phyloP scores from a whole-genome alignment of 306 rosid species.

The Fragaria nilgerrensis region DNA sequence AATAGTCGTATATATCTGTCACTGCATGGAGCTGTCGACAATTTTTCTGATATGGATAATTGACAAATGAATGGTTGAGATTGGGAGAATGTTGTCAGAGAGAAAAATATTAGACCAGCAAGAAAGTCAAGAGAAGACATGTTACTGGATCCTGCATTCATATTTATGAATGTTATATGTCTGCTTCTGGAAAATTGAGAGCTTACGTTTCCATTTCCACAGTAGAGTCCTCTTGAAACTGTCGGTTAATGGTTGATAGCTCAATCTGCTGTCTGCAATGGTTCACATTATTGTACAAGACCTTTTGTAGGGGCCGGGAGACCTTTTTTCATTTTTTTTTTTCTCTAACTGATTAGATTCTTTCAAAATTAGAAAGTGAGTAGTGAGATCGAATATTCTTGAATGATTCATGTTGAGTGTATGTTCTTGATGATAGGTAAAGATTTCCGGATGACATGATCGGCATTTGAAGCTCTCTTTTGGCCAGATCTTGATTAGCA shows the following conservation, averaged over 20 bases:
- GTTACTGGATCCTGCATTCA: conserved; percentile 36
- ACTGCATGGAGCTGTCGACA: conserved; percentile 12
- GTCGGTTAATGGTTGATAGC: not conserved
- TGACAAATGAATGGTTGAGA: conserved; percentile 39
- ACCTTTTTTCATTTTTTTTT: not conserved
- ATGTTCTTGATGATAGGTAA: not conserved
- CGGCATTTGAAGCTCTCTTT: not conserved
- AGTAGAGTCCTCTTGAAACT: conserved; percentile 6
- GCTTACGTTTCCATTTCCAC: conserved; percentile 41
- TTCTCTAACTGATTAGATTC: not conserved
- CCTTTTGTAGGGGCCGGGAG: not conserved
- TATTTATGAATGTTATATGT: conserved; percentile 49
- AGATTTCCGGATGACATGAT: not conserved
- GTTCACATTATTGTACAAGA: not conserved
- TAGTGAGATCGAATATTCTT: not conserved
- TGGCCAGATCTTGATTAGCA: not conserved
- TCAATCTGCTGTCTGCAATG: conserved; percentile 15
- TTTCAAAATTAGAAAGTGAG: not conserved
- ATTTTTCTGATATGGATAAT: not conserved
- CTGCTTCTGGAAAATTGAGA: conserved; percentile 29
- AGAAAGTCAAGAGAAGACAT: conserved; percentile 29
- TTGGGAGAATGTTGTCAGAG: conserved; percentile 53
- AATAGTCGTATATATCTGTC: not conserved
- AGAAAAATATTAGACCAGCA: not conserved
- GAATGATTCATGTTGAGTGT: not conserved